Evolutionary conservation across 2,329 filamentous ascomycete species (phyloP), one percentile per base, ranked within the genome.

Genomic region (Claviceps sorghi): DNA sequence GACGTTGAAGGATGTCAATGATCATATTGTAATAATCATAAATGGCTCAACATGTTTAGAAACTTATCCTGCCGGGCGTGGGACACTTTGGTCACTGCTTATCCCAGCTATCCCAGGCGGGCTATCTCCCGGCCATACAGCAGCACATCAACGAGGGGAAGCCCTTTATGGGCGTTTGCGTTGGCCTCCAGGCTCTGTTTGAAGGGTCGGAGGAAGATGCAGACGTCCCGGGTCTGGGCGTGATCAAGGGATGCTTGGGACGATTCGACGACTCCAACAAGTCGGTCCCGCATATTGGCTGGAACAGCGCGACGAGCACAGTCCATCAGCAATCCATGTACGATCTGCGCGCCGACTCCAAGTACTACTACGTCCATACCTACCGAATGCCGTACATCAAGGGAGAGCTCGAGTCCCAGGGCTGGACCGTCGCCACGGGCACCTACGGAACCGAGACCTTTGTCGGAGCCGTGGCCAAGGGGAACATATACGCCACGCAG

Each of bases 321-420:
- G 70, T 61, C 55, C 71, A 67, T 38, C 71, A 67, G 55, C 68
- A 64, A 53, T 66, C 65, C 59, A 78, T 97, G 53, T 96, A 91
- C 67, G 89, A 86, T 53, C 71, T 98, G 51, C 74, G 79, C 30
- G 83, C 87, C 0, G 76, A 77, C 51, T 95, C 87, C 64, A 98
- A 97, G 69, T 98, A 98, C 74, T 98, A 98, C 72, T 98, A 98
- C 65, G 91, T 98, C 53, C 93, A 98, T 74, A 90, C 88, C 2
- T 98, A 93, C 70, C 90, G 89, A 53, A 83, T 82, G 29, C 84
- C 84, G 3, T 95, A 96, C 66, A 70, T 71, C 50, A 69, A 78
- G 46, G 87, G 85, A 38, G 76, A 84, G 58, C 75, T 96, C 13
- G 89, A 96, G 68, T 74, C 74, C 52, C 77, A 85, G 36, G 93